Percentiles rank a stretch among this genome's conserved stretches.
Conservation (phyloP, 2,329 filamentous ascomycete species). For the Sclerotinia trifoliorum region DNA sequence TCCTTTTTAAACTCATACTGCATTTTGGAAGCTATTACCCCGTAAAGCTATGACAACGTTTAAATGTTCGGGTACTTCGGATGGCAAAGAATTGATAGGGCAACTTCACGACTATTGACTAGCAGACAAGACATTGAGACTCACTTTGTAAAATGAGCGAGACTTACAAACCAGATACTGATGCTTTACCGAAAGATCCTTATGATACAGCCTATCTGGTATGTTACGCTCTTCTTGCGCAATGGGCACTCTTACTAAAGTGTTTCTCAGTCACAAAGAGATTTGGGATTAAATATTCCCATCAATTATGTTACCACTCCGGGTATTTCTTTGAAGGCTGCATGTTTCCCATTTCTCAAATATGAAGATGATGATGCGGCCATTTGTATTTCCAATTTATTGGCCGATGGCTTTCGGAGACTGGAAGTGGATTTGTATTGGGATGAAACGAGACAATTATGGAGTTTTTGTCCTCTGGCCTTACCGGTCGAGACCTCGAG, state of each 20-base stretch:
- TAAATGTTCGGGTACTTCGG: background rate
- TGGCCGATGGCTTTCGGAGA: constrained; percentile 57
- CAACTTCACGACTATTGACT: background rate
- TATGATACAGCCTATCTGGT: constrained; percentile 38
- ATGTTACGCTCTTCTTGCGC: constrained; percentile 11
- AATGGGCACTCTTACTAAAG: constrained; percentile 21
- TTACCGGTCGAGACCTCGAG: background rate
- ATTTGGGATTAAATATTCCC: constrained; percentile 57
- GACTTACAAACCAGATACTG: constrained; percentile 42
- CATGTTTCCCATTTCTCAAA: constrained; percentile 55
- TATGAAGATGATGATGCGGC: constrained; percentile 52
- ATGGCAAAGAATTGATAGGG: constrained; percentile 1
- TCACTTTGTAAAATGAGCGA: constrained; percentile 42
- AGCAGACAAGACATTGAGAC: background rate
- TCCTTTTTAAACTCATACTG: background rate
- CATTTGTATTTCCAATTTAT: constrained; percentile 61
- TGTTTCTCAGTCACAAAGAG: constrained; percentile 53
- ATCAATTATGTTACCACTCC: constrained; percentile 61
- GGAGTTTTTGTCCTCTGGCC: constrained; percentile 60
- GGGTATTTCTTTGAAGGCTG: constrained; percentile 54
- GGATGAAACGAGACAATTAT: constrained; percentile 53
- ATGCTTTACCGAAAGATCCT: constrained; percentile 39
- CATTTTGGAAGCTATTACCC: background rate
- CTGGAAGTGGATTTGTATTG: constrained; percentile 63
- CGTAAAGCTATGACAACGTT: constrained; percentile 3